phyloP scores from a whole-genome alignment of 1,139 yeast species.

The Lizanozyma gosingica region DNA sequence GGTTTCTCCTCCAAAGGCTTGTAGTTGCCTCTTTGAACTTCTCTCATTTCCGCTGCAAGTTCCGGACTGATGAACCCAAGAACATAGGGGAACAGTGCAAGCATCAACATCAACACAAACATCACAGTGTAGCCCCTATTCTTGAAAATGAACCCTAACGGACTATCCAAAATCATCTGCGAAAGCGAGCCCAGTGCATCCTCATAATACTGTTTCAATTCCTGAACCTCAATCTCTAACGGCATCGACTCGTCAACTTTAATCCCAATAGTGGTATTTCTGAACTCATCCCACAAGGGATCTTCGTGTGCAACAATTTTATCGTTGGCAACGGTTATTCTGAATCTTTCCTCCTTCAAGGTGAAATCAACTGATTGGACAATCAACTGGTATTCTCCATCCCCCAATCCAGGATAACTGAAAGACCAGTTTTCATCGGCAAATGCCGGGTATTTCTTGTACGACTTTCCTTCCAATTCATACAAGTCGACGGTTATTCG shows the following conservation, averaged over 20 bases:
- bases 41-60: constrained; percentile 25
- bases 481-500: constrained; percentile 24
- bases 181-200: constrained; percentile 21
- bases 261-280: constrained; percentile 13
- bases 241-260: constrained; percentile 13
- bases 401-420: constrained; percentile 14
- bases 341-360: constrained; percentile 18
- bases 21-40: constrained; percentile 12
- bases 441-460: constrained; percentile 7
- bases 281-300: constrained; percentile 10
- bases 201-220: constrained; percentile 27
- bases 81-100: constrained; percentile 20
- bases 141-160: constrained; percentile 35
- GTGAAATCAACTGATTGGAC: constrained; percentile 31
- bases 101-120: constrained; percentile 25
- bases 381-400: constrained; percentile 27
- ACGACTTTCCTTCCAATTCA: not conserved
- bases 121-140: constrained; percentile 28
- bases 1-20: not conserved
- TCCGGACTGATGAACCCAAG: constrained; percentile 28
- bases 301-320: constrained; percentile 16
- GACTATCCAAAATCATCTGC: constrained; percentile 31
- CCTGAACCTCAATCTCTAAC: constrained; percentile 15
- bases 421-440: constrained; percentile 22
- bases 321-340: constrained; percentile 17